Base-by-base conservation (phyloP, 1,284 basidiomycete species). In the Cutaneotrichosporon dermatis region DNA sequence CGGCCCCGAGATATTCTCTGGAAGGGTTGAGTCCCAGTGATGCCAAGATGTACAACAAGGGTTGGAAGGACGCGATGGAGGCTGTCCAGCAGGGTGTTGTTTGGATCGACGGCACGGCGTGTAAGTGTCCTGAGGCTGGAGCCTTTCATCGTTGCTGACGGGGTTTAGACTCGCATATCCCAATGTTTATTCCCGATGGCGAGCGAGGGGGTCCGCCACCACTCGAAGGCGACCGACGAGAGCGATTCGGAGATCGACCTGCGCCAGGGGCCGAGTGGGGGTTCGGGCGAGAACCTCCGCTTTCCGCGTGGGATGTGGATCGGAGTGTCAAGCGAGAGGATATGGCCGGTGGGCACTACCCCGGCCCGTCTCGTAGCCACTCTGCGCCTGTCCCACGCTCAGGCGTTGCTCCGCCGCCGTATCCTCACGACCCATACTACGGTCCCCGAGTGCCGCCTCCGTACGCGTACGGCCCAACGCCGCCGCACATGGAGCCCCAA, bases 11-110 rank as follows among this genome's bases (percentile, higher is more conserved):
- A 15, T 51, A 41, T 13, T 41, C 39, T 10, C 15, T 15, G 4
- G 33, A 51, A 39, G 50, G 39, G 5, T 4, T 51, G 16, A 11
- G 9, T 2, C n/a, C 13, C 4, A 6, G 4, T 15, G 37, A 51
- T 9, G 39, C 37, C 10, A 56, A 58, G 4, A 41, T 41, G 2
- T 60, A 63, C 39, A 41, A 15, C 5, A 44, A 34, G 1, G 62
- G 59, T 15, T 63, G 51, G 36, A 25, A 58, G 0, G 62, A 63
- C n/a, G 62, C 62, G 1, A 36, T 63, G 25, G 34, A 37, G 11
- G 54, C 59, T 34, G 54, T 63, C 2, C 35, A 51, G 2, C 56
- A 60, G 7, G 62, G 62, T 0, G 44, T 45, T 4, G 39, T 60
- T 33, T 58, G 55, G 35, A 25, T 63, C 12, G 62, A 63, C 15